Evolutionary conservation across 805 yeast species (phyloP), one percentile per base, ranked within the genome.

Genomic region (Yarrowia keelungensis): DNA sequence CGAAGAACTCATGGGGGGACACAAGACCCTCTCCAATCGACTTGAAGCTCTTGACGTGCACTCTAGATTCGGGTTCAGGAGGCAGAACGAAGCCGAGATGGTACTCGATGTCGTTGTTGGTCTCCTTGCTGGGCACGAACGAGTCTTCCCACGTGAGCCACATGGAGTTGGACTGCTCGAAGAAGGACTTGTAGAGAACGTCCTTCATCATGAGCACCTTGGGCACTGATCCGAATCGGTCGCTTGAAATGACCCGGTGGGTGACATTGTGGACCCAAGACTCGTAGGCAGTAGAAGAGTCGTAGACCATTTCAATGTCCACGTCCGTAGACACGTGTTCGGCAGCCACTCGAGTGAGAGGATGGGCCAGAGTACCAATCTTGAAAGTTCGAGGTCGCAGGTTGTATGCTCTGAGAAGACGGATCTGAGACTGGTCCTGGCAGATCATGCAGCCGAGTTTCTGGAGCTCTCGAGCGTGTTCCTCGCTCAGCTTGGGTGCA

Each of bases 151-250:
- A 62, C 5, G 54, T 32, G 14, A 62, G 35, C 67, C 67, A 62
- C 46, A 62, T 38, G 26, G 67, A 62, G 67, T 62, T 62, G 19
- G 56, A 47, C 46, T 47, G 54, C 32, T 49, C 67, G 12, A 47
- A 47, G 56, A 47, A 62, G 8, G 67, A 62, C 46, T 62, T 62
- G 67, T 62, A 62, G 26, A 62, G 43, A 3, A 62, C 10, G 11
- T 62, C 67, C 32, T 62, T 62, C 56, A 62, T 62, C 67, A 62
- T 62, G 36, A 62, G 67, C n/a, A 62, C 54, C 22, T 49, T 38
- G 12, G 67, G 67, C 3, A 47, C 56, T 7, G 54, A 22, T 0
- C 67, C 67, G 9, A 47, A 62, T 11, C 56, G 19, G 9, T 62
- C 56, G 26, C 47, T 38, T 22, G 67, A 62, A 8, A 62, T 62